A percentile compares a stretch with the other conserved stretches of the same genome.
Conservation (phyloP, 441 rosid genomes). For the Metrosideros polymorpha region DNA sequence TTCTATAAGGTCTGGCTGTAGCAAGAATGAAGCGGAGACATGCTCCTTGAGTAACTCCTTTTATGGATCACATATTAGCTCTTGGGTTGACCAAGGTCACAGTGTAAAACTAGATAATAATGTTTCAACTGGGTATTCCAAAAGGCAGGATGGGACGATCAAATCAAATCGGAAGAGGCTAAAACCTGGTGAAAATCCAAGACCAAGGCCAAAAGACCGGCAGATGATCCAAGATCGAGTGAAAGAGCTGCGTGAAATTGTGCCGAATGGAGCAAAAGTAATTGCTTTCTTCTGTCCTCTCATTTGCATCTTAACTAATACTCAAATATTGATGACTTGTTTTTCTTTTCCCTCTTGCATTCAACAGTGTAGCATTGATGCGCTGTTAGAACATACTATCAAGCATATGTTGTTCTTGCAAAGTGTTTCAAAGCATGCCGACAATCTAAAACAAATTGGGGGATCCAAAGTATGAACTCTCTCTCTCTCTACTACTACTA, state of each 20-base stretch:
- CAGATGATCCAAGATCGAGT: slow-evolving; percentile 99
- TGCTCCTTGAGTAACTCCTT: slow-evolving; percentile 21
- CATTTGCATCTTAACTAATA: background rate
- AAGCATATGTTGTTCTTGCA: slow-evolving; percentile 98
- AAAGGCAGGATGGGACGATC: slow-evolving; percentile 44
- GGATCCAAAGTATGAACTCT: slow-evolving; percentile 61
- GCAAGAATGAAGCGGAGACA: background rate
- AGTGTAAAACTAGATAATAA: slow-evolving; percentile 36
- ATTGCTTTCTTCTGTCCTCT: background rate
- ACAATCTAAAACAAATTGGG: slow-evolving; percentile 74
- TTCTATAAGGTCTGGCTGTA: background rate
- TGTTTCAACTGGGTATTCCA: slow-evolving; percentile 49
- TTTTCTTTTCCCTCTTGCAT: background rate
- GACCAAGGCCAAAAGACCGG: slow-evolving; percentile 97
- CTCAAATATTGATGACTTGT: background rate
- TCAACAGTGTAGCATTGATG: slow-evolving; percentile 94
- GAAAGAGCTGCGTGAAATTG: slow-evolving; percentile 92
- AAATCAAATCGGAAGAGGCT: slow-evolving; percentile 80
- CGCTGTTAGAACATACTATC: slow-evolving; percentile 84
- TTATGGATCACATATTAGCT: slow-evolving; percentile 69
- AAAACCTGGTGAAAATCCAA: slow-evolving; percentile 89
- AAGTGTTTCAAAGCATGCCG: slow-evolving; percentile 87
- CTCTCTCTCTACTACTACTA: background rate
- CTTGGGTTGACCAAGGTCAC: slow-evolving; percentile 72
- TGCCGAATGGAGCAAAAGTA: slow-evolving; percentile 93